These are phyloP conservation scores for Backusella morwellensis DNA, from an alignment of 192 early-diverging fungal species.

Conservation along the genomic window DNA sequence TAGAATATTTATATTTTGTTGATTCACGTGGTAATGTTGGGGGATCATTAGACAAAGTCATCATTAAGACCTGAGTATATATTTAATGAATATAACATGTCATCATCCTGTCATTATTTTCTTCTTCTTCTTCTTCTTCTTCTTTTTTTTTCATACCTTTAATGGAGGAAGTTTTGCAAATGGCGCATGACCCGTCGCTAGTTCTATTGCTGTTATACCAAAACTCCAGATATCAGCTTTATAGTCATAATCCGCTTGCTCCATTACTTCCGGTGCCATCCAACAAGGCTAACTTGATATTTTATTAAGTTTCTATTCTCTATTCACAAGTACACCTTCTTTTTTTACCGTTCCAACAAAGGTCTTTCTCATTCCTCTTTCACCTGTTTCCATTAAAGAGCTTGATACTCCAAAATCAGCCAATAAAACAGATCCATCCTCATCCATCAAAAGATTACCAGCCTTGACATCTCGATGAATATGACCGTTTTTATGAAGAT, in stretches of 20 bases:
- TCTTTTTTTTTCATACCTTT: slow-evolving; percentile 55
- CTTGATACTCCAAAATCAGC: slow-evolving; percentile 73
- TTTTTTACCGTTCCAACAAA: slow-evolving; percentile 65
- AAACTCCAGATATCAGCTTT: slow-evolving; percentile 93
- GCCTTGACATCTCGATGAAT: slow-evolving; percentile 76
- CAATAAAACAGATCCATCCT: slow-evolving; percentile 60
- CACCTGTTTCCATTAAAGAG: slow-evolving; percentile 62
- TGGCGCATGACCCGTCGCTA: slow-evolving; percentile 85
- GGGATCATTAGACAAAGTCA: slow-evolving; percentile 83
- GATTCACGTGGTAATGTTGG: slow-evolving; percentile 79
- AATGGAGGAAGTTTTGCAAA: slow-evolving; percentile 90
- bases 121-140: no score
- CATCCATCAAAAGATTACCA: slow-evolving; percentile 66
- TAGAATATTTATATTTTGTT: slow-evolving; percentile 72
- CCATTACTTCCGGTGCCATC: slow-evolving; percentile 86
- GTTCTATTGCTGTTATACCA: slow-evolving; percentile 85
- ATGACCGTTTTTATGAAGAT: slow-evolving; percentile 64
- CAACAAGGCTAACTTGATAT: slow-evolving; percentile 45
- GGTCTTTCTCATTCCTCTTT: slow-evolving; percentile 55
- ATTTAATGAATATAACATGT: neutral
- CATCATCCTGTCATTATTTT: neutral
- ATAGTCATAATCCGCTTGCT: slow-evolving; percentile 84
- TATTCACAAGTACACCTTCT: neutral
- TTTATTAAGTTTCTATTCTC: neutral
- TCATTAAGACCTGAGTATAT: slow-evolving; percentile 67